Conservation (phyloP, 352 stramenopile genomes). For the Globisporangium paddicum region DNA sequence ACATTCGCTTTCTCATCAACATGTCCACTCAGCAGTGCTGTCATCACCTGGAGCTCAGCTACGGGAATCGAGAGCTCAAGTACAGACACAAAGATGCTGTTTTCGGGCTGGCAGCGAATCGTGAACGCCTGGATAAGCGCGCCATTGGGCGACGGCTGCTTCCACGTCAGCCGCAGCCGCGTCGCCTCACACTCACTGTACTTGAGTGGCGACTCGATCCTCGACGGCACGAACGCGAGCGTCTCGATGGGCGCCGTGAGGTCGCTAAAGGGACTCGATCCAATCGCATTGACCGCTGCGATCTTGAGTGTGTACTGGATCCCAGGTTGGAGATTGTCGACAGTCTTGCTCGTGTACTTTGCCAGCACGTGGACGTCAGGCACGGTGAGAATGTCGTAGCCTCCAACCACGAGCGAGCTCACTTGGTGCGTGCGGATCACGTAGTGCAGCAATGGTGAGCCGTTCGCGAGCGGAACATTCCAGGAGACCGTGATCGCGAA, state of each 20-base stretch:
- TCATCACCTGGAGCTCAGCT: constrained; percentile 15
- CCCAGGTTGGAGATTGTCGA: constrained; percentile 48
- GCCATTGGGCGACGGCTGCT: constrained; percentile 47
- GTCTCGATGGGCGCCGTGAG: constrained; percentile 42
- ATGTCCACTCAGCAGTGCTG: background rate
- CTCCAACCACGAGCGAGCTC: constrained; percentile 23
- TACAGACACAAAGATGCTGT: constrained; percentile 29
- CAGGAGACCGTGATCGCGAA: constrained; percentile 51
- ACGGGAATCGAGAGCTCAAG: constrained; percentile 29
- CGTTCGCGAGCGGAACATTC: constrained; percentile 49
- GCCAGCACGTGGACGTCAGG: constrained; percentile 29
- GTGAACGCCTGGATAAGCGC: constrained; percentile 45
- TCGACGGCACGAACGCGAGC: constrained; percentile 53
- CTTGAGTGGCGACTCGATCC: constrained; percentile 35
- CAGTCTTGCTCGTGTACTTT: constrained; percentile 35
- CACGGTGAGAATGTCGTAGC: constrained; percentile 21
- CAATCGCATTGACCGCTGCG: constrained; percentile 53
- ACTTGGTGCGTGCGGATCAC: constrained; percentile 37
- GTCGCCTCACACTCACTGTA: constrained; percentile 28
- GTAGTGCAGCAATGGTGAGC: constrained; percentile 48
- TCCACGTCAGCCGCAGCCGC: constrained; percentile 47
- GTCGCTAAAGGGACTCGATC: constrained; percentile 39
- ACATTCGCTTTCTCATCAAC: background rate
- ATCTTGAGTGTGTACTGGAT: constrained; percentile 47
- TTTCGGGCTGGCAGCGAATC: constrained; percentile 56